Evolutionary conservation across 139 green algal species (phyloP).

Genomic region (Closterium sp.): DNA sequence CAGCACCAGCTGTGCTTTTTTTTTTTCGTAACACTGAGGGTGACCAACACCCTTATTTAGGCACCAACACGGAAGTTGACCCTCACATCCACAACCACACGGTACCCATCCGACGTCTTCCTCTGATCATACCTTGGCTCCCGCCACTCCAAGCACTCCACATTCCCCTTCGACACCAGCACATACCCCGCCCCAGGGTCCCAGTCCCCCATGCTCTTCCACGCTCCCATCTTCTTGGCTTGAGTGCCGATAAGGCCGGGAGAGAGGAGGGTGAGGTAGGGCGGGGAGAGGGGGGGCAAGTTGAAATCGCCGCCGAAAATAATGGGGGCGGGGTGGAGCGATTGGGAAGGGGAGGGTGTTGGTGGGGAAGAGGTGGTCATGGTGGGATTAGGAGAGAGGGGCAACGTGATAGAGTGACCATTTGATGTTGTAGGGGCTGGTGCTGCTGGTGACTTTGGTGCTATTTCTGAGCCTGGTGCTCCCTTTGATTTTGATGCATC

Average conservation of each 20-base stretch:
- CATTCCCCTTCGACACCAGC: constrained; percentile 4
- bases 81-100: constrained; percentile 15
- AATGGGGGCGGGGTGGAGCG: background rate
- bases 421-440: background rate
- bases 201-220: background rate
- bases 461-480: background rate
- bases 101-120: constrained; percentile 36
- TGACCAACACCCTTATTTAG: no score
- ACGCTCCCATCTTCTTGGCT: background rate
- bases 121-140: constrained; percentile 41
- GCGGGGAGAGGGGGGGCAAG: constrained; percentile 2
- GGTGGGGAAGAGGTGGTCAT: background rate
- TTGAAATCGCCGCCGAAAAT: constrained; percentile 44
- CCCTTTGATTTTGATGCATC: background rate
- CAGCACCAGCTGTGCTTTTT: no score
- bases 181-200: constrained; percentile 35
- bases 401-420: background rate
- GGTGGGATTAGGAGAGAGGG: background rate
- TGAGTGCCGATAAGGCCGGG: constrained; percentile 21
- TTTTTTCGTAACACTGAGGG: no score
- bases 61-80: background rate
- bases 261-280: constrained; percentile 23
- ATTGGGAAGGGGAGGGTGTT: background rate
- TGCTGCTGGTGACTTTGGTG: background rate
- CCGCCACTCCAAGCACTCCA: background rate